Evolutionary conservation across 257 asterid genomes (phyloP), one percentile per base, ranked within the genome.

Genomic region (Solanum etuberosum): DNA sequence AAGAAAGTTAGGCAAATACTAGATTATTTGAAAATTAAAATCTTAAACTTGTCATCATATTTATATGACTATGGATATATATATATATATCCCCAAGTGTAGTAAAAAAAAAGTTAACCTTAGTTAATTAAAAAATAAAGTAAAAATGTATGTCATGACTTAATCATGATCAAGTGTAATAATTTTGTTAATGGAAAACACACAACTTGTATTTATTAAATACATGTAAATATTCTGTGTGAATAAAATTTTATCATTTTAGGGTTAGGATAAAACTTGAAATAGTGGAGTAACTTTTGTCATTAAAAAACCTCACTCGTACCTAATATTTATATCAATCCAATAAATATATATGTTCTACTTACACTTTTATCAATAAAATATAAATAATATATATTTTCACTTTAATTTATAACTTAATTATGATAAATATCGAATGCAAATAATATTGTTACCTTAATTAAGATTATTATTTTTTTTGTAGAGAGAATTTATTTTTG

Each of bases 401-500:
- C 2, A 27, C 9, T 70, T 70, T 32, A 25, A 16, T 3, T 70
- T 9, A 7, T 32, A 18, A 32, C n/a, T 71, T 32, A 32, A 32
- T 32, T 34, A 8, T 71, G 10, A 71, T 32, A 29, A 13, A 68
- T 14, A 8, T 34, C 15, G 2, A 72, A 34, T 72, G 46, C 2
- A 8, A 9, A 10, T 34, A 18, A 18, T 16, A 3, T 70, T 15
- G 35, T 70, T 11, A 67, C 38, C 23, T 31, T 15, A 70, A 70
- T 15, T 31, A 27, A 29, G 37, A 89, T 89, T 82, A 38, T 74
- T 14, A 1, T 7, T 0, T 89, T 89, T 88, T 89, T 86, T 82
- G 88, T 86, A 84, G 78, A 77, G 88, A 81, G 90, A 51, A 84
- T 83, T 90, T 90, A 88, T 82, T 72, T 18, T 18, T 54, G 10